These are phyloP conservation scores for Ceratorhiza oryzae-sativae DNA, from an alignment of 1,284 basidiomycete species.

Conservation along the genomic window DNA sequence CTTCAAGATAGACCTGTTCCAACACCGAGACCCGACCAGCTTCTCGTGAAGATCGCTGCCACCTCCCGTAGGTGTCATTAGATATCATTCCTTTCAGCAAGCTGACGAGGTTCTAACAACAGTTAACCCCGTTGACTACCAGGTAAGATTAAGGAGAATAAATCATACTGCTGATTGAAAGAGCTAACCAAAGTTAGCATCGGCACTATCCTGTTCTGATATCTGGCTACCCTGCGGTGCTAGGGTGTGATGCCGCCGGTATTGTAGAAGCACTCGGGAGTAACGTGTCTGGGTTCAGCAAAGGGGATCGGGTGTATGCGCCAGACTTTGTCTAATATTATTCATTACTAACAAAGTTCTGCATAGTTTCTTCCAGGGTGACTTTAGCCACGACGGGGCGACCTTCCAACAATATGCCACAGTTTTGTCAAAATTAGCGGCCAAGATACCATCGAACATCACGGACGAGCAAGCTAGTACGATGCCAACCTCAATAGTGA, in stretches of 20 bases:
- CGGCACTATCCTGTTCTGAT: not conserved
- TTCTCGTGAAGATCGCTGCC: slow-evolving; percentile 5
- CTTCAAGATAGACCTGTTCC: slow-evolving; percentile 4
- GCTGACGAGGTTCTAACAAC: not conserved
- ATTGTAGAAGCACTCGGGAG: slow-evolving; percentile 62
- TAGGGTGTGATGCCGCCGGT: slow-evolving; percentile 67
- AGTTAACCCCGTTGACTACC: slow-evolving; percentile 37
- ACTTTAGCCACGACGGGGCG: not conserved
- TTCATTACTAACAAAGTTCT: slow-evolving; percentile 8
- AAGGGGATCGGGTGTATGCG: slow-evolving; percentile 66
- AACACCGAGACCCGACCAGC: not conserved
- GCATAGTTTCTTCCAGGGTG: slow-evolving; percentile 29
- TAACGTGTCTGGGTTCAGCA: slow-evolving; percentile 58
- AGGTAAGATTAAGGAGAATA: not conserved
- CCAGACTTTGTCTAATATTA: slow-evolving; percentile 14
- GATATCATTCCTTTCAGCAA: not conserved
- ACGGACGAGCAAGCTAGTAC: slow-evolving; percentile 55
- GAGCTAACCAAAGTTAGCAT: not conserved
- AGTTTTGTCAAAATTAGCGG: not conserved
- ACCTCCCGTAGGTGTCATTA: not conserved
- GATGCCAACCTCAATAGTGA: slow-evolving; percentile 47
- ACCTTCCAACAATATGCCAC: slow-evolving; percentile 23
- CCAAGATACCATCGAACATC: not conserved
- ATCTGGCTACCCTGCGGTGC: slow-evolving; percentile 48
- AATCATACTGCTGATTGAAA: not conserved